Conservation (phyloP, 306 rosid genomes). For the Lupinus albus region DNA sequence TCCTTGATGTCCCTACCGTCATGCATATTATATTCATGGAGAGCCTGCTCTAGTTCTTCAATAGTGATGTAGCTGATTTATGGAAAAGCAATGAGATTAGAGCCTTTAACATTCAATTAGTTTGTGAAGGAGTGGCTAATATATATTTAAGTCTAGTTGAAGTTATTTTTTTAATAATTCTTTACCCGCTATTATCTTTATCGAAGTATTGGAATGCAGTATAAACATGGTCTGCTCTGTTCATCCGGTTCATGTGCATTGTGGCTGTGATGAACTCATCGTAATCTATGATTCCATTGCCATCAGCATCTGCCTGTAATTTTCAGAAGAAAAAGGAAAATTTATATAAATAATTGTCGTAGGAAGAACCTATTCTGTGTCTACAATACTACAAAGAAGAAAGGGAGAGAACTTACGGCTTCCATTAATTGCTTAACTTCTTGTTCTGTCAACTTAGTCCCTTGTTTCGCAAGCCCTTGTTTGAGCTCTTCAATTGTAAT, state of each 20-base stretch:
- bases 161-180: not conserved
- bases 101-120: conserved; percentile 4
- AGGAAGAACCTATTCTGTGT: conserved; percentile 9
- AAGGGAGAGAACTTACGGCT: conserved; percentile 60
- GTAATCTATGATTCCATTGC: conserved; percentile 92
- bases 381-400: not conserved
- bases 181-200: conserved; percentile 93
- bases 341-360: not conserved
- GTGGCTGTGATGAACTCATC: conserved; percentile 98
- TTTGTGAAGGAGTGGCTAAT: not conserved
- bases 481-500: conserved; percentile 96
- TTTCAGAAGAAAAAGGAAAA: not conserved
- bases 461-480: conserved; percentile 95
- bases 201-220: conserved; percentile 97
- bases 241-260: conserved; percentile 90
- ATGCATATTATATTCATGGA: conserved; percentile 77
- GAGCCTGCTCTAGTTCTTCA: conserved; percentile 95
- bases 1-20: conserved; percentile 87
- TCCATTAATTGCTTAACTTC: conserved; percentile 93
- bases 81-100: not conserved
- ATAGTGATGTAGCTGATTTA: conserved; percentile 69
- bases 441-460: conserved; percentile 77
- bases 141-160: conserved; percentile 11
- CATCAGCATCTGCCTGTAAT: conserved; percentile 94
- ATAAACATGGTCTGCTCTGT: conserved; percentile 92